Percentiles rank a stretch among this genome's conserved stretches.
Conservation (phyloP, 2,329 filamentous ascomycete genomes). For the Verticillium dahliae region DNA sequence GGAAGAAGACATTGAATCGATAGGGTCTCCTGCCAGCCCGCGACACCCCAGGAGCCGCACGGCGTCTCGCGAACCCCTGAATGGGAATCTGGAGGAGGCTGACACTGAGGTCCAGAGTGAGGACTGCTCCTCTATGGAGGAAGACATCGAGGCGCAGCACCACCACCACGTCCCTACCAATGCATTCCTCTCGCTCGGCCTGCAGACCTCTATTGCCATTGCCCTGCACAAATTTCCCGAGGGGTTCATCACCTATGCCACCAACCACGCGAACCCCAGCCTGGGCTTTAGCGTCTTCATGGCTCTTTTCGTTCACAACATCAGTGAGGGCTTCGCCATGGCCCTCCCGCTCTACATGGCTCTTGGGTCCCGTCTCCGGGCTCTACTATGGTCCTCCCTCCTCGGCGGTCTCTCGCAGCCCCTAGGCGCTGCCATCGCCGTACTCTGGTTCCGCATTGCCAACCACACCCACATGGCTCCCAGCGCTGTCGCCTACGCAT, state of each 20-base stretch:
- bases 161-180: slow-evolving; percentile 96
- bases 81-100: slow-evolving; percentile 14
- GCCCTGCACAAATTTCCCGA: slow-evolving; percentile 93
- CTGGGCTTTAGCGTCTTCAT: slow-evolving; percentile 91
- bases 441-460: slow-evolving; percentile 76
- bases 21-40: slow-evolving; percentile 22
- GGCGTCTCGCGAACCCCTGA: slow-evolving; percentile 30
- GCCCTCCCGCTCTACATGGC: slow-evolving; percentile 90
- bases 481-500: slow-evolving; percentile 60
- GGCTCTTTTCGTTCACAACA: slow-evolving; percentile 95
- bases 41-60: slow-evolving; percentile 28
- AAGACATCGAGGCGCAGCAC: slow-evolving; percentile 53
- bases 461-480: slow-evolving; percentile 40
- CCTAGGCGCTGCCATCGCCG: slow-evolving; percentile 75
- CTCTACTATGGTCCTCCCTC: slow-evolving; percentile 77
- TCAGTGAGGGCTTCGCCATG: slow-evolving; percentile 94
- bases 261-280: slow-evolving; percentile 87
- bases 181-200: slow-evolving; percentile 87
- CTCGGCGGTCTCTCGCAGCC: slow-evolving; percentile 86
- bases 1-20: slow-evolving; percentile 19
- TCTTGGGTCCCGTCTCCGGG: slow-evolving; percentile 69
- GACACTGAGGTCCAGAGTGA: slow-evolving; percentile 15
- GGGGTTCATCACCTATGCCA: slow-evolving; percentile 85
- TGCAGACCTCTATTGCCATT: slow-evolving; percentile 93
- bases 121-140: slow-evolving; percentile 3